Conservation (phyloP, 2,329 filamentous ascomycete genomes). For the Xylaria hypoxylon region DNA sequence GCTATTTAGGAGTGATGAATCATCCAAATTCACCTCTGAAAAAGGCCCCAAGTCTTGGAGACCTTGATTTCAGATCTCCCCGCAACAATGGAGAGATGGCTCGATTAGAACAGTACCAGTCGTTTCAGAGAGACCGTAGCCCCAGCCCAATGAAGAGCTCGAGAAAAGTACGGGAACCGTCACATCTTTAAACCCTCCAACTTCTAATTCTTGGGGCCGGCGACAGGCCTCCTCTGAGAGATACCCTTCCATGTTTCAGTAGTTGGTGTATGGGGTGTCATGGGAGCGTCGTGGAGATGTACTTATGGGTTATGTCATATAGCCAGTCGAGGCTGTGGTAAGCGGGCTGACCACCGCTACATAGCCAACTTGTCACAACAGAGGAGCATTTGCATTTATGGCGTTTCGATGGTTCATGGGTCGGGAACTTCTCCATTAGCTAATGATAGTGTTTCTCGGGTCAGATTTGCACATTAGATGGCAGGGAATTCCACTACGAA, state of each 20-base stretch:
- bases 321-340: background rate
- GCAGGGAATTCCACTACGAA: background rate
- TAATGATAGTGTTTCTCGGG: slow-evolving; percentile 22
- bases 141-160: slow-evolving; percentile 47
- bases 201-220: slow-evolving; percentile 42
- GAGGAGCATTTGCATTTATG: slow-evolving; percentile 41
- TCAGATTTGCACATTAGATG: background rate
- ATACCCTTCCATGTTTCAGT: slow-evolving; percentile 53
- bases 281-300: background rate
- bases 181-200: slow-evolving; percentile 36
- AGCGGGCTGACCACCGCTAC: background rate
- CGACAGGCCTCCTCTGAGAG: slow-evolving; percentile 46
- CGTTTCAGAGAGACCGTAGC: slow-evolving; percentile 46
- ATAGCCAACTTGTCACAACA: slow-evolving; percentile 3
- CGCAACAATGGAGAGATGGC: slow-evolving; percentile 73
- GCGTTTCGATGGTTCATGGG: slow-evolving; percentile 40
- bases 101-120: slow-evolving; percentile 62
- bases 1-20: slow-evolving; percentile 82
- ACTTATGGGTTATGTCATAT: slow-evolving; percentile 6
- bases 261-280: slow-evolving; percentile 14
- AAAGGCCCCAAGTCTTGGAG: slow-evolving; percentile 75
- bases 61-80: slow-evolving; percentile 64
- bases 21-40: slow-evolving; percentile 86
- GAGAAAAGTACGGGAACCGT: slow-evolving; percentile 48
- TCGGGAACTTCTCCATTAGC: slow-evolving; percentile 28